Conservation (phyloP, 495 filamentous ascomycete species). For the Penicillium nucicola region DNA sequence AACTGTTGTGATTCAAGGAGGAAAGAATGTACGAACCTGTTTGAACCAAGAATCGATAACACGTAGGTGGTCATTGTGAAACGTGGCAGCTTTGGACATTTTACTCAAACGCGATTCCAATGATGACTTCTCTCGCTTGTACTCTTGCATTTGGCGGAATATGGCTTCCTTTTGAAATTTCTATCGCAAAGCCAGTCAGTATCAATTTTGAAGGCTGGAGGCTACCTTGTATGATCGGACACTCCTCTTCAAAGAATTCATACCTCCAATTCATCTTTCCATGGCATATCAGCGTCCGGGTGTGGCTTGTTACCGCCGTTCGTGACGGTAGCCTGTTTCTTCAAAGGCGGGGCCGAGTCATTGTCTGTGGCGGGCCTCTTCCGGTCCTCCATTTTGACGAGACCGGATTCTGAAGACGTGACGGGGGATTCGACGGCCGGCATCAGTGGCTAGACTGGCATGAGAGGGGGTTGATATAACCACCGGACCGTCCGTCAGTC, state of each 20-base stretch:
- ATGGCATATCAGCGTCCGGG: conserved; percentile 75
- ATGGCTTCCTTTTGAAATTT: conserved; percentile 97
- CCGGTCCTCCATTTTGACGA: conserved; percentile 95
- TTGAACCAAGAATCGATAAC: conserved; percentile 87
- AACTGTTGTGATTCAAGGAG: neutral
- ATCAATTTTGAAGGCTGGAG: neutral
- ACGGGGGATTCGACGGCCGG: conserved; percentile 72
- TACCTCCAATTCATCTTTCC: conserved; percentile 88
- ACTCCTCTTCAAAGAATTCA: conserved; percentile 7
- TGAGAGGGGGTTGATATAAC: conserved; percentile 33
- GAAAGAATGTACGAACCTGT: conserved; percentile 59
- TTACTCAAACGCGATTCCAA: conserved; percentile 75
- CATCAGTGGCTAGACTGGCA: conserved; percentile 64
- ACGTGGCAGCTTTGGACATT: conserved; percentile 65
- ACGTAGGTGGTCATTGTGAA: conserved; percentile 90
- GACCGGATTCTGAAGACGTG: conserved; percentile 64
- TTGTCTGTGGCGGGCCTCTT: conserved; percentile 83
- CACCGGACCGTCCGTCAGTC: conserved; percentile 40
- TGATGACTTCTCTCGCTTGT: conserved; percentile 80
- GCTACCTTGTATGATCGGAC: neutral
- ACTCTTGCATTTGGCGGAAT: conserved; percentile 94
- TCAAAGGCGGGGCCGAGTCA: conserved; percentile 76
- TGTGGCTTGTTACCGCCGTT: conserved; percentile 73
- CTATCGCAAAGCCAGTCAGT: conserved; percentile 45
- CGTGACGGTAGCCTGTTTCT: conserved; percentile 72